Evolutionary conservation across 306 rosid species (phyloP).

Genomic region (Hippophae gyantsensis): DNA sequence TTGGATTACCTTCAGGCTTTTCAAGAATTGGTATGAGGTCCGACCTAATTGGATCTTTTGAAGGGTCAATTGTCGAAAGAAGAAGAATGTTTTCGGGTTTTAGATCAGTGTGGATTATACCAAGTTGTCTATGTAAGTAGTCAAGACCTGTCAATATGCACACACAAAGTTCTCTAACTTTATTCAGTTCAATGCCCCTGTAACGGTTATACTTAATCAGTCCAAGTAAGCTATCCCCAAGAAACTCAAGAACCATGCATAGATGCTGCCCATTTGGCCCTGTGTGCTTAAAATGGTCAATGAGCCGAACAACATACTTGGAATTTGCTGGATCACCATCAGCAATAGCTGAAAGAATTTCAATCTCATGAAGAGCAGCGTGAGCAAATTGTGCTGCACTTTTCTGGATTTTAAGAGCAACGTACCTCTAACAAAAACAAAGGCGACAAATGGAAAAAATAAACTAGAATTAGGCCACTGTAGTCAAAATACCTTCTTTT

Average conservation of each 20-base stretch:
- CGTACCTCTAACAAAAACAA: slow-evolving; percentile 46
- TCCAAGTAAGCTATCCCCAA: slow-evolving; percentile 92
- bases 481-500: neutral
- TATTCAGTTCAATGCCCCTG: slow-evolving; percentile 60
- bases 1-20: slow-evolving; percentile 65
- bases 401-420: slow-evolving; percentile 98
- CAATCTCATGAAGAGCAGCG: slow-evolving; percentile 91
- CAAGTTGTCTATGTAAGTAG: slow-evolving; percentile 81
- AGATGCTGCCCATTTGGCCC: slow-evolving; percentile 98
- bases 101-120: slow-evolving; percentile 81
- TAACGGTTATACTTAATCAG: slow-evolving; percentile 66
- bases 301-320: slow-evolving; percentile 64
- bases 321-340: slow-evolving; percentile 59
- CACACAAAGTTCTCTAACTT: slow-evolving; percentile 82
- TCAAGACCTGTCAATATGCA: slow-evolving; percentile 74
- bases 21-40: slow-evolving; percentile 57
- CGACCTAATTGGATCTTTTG: slow-evolving; percentile 76
- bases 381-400: slow-evolving; percentile 86
- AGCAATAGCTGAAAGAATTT: slow-evolving; percentile 63
- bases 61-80: slow-evolving; percentile 59
- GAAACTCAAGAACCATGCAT: slow-evolving; percentile 96
- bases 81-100: slow-evolving; percentile 95
- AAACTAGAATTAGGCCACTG: neutral
- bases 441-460: slow-evolving; percentile 5
- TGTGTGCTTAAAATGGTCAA: slow-evolving; percentile 81